A percentile compares a stretch with the other conserved stretches of the same genome.
Conservation (phyloP, 1,284 basidiomycete genomes). For the Austroboletus olivaceoglutinosus region DNA sequence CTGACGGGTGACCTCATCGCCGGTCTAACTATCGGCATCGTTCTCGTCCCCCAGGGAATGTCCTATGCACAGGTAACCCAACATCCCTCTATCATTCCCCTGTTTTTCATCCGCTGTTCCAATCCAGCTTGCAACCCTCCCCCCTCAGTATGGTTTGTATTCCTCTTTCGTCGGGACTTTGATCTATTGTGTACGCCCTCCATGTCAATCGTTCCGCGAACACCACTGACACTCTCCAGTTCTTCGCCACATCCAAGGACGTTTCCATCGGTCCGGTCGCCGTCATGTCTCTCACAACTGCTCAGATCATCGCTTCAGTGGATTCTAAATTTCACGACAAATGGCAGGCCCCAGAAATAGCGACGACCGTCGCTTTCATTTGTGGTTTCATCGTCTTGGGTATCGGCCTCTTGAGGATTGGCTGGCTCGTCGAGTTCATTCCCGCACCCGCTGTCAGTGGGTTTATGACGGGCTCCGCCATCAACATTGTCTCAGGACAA, state of each 20-base stretch:
- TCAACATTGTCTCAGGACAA: slow-evolving; percentile 85
- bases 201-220: slow-evolving; percentile 17
- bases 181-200: slow-evolving; percentile 67
- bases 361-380: slow-evolving; percentile 82
- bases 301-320: slow-evolving; percentile 76
- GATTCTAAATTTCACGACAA: slow-evolving; percentile 48
- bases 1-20: slow-evolving; percentile 81
- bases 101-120: neutral
- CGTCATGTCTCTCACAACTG: slow-evolving; percentile 94
- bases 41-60: slow-evolving; percentile 88
- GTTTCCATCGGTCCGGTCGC: slow-evolving; percentile 95
- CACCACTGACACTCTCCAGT: slow-evolving; percentile 39
- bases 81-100: neutral
- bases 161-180: slow-evolving; percentile 91
- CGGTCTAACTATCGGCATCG: slow-evolving; percentile 88
- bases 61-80: slow-evolving; percentile 66
- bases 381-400: slow-evolving; percentile 92
- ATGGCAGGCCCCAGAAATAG: slow-evolving; percentile 75
- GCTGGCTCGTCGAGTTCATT: slow-evolving; percentile 97
- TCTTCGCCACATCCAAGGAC: slow-evolving; percentile 94
- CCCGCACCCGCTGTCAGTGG: slow-evolving; percentile 89
- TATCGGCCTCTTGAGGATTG: slow-evolving; percentile 88
- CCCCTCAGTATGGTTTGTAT: slow-evolving; percentile 90
- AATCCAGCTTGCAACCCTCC: slow-evolving; percentile 76
- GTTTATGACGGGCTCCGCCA: slow-evolving; percentile 89